Conservation (phyloP, 2,329 filamentous ascomycete species). For the Aaosphaeria pasadenensis region DNA sequence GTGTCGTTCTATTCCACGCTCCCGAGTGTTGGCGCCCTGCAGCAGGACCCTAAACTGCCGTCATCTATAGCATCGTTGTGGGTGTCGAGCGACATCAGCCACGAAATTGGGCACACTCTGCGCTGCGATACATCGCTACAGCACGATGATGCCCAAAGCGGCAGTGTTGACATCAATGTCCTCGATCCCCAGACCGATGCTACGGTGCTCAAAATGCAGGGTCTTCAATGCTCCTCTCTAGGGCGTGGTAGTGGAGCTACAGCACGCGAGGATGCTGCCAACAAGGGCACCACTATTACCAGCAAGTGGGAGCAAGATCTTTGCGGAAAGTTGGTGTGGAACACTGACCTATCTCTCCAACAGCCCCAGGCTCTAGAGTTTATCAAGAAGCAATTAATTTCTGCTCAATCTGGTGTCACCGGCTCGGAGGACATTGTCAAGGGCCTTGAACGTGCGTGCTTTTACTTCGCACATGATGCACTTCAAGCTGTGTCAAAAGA, state of each 20-base stretch:
- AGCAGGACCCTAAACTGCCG: not conserved
- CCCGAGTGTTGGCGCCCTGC: not conserved
- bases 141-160: conserved; percentile 12
- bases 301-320: not conserved
- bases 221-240: not conserved
- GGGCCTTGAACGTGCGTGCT: not conserved
- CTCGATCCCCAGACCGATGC: not conserved
- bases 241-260: not conserved
- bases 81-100: not conserved
- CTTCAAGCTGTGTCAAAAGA: not conserved
- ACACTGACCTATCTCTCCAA: not conserved
- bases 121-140: not conserved
- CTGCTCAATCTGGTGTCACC: not conserved
- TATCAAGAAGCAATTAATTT: conserved; percentile 1
- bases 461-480: not conserved
- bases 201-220: conserved; percentile 2
- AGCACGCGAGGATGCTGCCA: not conserved
- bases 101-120: not conserved
- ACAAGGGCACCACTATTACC: not conserved
- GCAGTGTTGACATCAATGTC: conserved; percentile 1
- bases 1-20: not conserved
- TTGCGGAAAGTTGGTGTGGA: conserved; percentile 1
- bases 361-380: not conserved
- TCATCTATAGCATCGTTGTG: not conserved
- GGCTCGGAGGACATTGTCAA: not conserved